Evolutionary conservation across 2,329 filamentous ascomycete species (phyloP), one percentile per base, ranked within the genome.

Genomic region (Pyricularia sp.): DNA sequence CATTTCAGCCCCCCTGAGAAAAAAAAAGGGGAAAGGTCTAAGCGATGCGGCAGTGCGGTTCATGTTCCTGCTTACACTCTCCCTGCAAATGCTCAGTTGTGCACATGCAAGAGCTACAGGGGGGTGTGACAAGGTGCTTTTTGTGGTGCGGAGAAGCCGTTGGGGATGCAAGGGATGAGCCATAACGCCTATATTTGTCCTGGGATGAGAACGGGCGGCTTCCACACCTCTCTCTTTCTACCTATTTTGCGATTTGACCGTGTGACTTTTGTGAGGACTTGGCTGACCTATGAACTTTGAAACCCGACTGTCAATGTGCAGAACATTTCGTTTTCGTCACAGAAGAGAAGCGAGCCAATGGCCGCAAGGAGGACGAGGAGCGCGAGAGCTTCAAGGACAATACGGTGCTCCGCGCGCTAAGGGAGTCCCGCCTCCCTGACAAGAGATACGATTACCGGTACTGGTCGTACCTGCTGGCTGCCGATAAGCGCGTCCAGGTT

Each of bases 381-480:
- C 78, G 78, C 72, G 79, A 79, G 69, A 88, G 86, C 9, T 87
- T 90, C 80, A 89, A 89, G 78, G 84, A 86, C 69, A 88, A 90
- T 76, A 82, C 86, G 3, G 86, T 89, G n/a, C 79, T 90, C 70
- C 84, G 83, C 69, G 87, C 88, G 10, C 81, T 90, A 42, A 83
- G 86, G 10, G 83, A 88, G 73, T 82, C 82, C 26, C 80, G 83
- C 31, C 80, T 88, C 58, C 86, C 86, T 1, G 83, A 85, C 31
- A 85, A 88, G 73, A 82, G 83, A 72, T 85, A 85, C 65, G 88
- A 88, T 77, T 88, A 88, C 72, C 84, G 87, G 69, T 88, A 88
- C 77, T 88, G 88, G 73, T 81, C 82, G 12, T 82, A 85, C 74
- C 83, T 88, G 4, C 77, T 88, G 23, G 81, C 79, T 23, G 80